Percentiles rank a stretch among this genome's conserved stretches.
phyloP scores from a whole-genome alignment of 768 basidiomycete species.

The Lyophyllum shimeji region DNA sequence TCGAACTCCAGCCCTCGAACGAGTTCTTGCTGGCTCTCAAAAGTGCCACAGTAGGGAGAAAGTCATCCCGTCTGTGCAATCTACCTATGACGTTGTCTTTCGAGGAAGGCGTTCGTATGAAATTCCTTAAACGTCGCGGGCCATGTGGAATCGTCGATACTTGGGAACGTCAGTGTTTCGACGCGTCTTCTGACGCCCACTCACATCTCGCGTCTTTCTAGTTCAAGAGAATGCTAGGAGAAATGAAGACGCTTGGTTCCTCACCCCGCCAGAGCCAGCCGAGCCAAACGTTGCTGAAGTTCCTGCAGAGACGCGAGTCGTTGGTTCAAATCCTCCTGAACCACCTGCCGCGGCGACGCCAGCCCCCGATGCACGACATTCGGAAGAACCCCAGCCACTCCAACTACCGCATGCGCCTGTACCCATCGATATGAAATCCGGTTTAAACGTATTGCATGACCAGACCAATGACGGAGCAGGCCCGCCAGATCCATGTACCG shows the following conservation, averaged over 20 bases:
- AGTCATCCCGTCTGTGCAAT: conserved; percentile 25
- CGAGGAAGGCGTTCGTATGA: conserved; percentile 40
- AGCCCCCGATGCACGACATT: neutral
- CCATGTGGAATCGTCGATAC: conserved; percentile 33
- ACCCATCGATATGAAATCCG: neutral
- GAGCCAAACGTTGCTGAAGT: conserved; percentile 15
- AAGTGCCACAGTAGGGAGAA: conserved; percentile 35
- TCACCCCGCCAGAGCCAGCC: conserved; percentile 20
- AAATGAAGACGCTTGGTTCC: conserved; percentile 29
- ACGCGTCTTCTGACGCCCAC: neutral
- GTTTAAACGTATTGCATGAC: neutral
- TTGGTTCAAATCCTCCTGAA: neutral
- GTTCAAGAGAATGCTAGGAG: conserved; percentile 12
- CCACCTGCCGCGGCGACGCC: neutral
- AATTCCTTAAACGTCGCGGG: conserved; percentile 31
- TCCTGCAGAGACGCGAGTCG: conserved; percentile 3
- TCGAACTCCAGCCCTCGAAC: conserved; percentile 42
- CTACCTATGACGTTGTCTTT: conserved; percentile 44
- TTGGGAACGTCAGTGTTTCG: conserved; percentile 35
- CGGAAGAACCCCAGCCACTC: neutral
- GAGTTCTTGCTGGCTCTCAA: conserved; percentile 47
- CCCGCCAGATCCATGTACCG: neutral
- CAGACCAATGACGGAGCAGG: neutral
- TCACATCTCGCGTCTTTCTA: neutral
- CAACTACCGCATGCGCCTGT: neutral